Base-by-base conservation (phyloP, 2,329 filamentous ascomycete species). In the Diatrype stigma region DNA sequence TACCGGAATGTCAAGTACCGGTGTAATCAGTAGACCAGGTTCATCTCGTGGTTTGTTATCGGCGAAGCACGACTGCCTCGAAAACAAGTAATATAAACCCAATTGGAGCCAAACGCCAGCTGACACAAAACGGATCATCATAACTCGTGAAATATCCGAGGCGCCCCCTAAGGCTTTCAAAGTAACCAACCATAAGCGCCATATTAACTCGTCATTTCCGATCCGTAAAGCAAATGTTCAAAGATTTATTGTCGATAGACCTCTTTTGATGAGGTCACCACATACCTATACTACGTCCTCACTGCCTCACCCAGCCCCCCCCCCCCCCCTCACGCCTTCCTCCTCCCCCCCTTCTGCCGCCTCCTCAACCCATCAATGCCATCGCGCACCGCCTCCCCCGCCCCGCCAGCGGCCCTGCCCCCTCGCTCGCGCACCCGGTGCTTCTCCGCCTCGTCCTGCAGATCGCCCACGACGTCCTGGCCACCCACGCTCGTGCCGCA, bases 401-500 rank as follows among this genome's bases (percentile, higher is more conserved):
- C 67, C 53, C 67, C 66, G 19, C 59, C 58, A 32, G 61, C 64
- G 11, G 67, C 67, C 37, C 63, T 65, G 34, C 63, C 61, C 30
- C 67, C 63, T 44, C 68, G 61, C 46, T 71, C 75, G 61, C 74
- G 73, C 7, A 81, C 66, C 45, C 74, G 68, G 63, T 80, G 78
- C 66, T 80, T 82, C 46, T 78, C 73, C 22, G 76, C 77, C 65
- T 84, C 80, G 28, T 75, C 74, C 47, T 73, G 74, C 19, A 81
- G 60, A 62, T 84, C 78, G 46, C 78, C 75, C 17, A 79, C 65
- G 3, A 82, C 73, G 59, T 81, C 69, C 14, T 74, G 72, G 1
- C 79, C 78, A 6, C 79, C 79, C 6, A 77, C 62, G 48, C 74
- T 76, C 11, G 80, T 87, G 26, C 76, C 84, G 53, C 78, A 73